These are phyloP conservation scores for Komagataella ulmi DNA, from an alignment of 805 yeast species.

Conservation along the genomic window DNA sequence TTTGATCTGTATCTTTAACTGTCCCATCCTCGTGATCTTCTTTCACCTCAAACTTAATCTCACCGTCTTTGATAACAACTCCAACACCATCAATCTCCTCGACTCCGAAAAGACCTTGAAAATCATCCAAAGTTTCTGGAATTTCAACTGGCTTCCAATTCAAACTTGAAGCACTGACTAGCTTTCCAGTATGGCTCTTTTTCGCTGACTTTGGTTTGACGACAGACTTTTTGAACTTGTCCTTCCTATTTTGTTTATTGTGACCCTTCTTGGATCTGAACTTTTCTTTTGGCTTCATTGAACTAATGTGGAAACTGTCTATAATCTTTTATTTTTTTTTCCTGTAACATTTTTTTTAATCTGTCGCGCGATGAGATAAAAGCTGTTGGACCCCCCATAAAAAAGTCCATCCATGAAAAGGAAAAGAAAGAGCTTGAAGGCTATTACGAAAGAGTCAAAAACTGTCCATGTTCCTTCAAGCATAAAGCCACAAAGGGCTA, in stretches of 20 bases:
- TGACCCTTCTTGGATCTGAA: slow-evolving; percentile 68
- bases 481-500: slow-evolving; percentile 57
- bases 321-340: neutral
- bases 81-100: slow-evolving; percentile 93
- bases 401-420: slow-evolving; percentile 1
- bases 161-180: slow-evolving; percentile 36
- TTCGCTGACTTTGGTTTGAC: neutral
- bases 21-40: slow-evolving; percentile 16
- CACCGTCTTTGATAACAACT: slow-evolving; percentile 61
- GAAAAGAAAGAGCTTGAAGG: slow-evolving; percentile 13
- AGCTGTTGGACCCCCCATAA: neutral
- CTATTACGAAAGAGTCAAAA: slow-evolving; percentile 16
- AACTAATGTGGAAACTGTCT: slow-evolving; percentile 31
- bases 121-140: slow-evolving; percentile 76
- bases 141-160: slow-evolving; percentile 76
- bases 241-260: neutral
- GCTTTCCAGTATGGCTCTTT: slow-evolving; percentile 2
- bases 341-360: neutral
- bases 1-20: slow-evolving; percentile 9
- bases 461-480: slow-evolving; percentile 13
- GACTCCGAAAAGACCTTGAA: slow-evolving; percentile 82
- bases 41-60: slow-evolving; percentile 40
- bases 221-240: neutral
- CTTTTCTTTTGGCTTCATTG: slow-evolving; percentile 78
- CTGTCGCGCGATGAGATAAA: neutral